Base-by-base conservation (phyloP, 2,329 filamentous ascomycete species). In the Metarhizium brunneum region DNA sequence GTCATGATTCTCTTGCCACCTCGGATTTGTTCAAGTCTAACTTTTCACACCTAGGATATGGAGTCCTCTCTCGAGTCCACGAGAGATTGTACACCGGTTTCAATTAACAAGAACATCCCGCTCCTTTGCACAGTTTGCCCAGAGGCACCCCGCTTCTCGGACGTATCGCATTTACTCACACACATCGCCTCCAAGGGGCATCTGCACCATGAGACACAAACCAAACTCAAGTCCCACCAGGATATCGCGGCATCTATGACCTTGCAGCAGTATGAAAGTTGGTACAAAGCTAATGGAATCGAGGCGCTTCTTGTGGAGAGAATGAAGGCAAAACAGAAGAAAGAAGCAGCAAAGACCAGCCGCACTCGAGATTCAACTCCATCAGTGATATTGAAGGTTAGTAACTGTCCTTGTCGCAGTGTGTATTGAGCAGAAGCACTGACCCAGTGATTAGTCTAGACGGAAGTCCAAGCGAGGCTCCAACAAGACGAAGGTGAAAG, bases 151-250 rank as follows among this genome's bases (percentile, higher is more conserved):
- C 81, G 73, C 35, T 96, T 96, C 73, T 95, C 90, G 55, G 92
- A 97, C 70, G 78, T 91, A 48, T 96, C 92, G 38, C 92, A 96
- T 70, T 77, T 96, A 42, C 82, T 97, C 66, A 97, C 92, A 13
- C 92, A 97, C 67, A 83, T 96, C 59, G 84, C 88, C 57, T 96
- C 92, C 60, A 96, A 96, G 68, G 87, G 88, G n/a, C 92, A 97
- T 68, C 76, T 96, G 38, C 85, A 90, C 57, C 82, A 90, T 67
- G 85, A 89, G 64, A 95, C 92, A 74, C 90, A 90, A 65, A 79
- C 90, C 53, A 86, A 90, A 64, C 82, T 96, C 61, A 83, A 82
- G 56, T 82, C 86, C 55, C 80, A 83, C 54, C 78, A 81, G 49
- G 87, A 95, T 58, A 70, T 77, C n/a, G 73, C 73, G n/a, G 84